Percentiles rank a stretch among this genome's conserved stretches.
Conservation (phyloP, 83 land plant genomes). For the Picea abies region DNA sequence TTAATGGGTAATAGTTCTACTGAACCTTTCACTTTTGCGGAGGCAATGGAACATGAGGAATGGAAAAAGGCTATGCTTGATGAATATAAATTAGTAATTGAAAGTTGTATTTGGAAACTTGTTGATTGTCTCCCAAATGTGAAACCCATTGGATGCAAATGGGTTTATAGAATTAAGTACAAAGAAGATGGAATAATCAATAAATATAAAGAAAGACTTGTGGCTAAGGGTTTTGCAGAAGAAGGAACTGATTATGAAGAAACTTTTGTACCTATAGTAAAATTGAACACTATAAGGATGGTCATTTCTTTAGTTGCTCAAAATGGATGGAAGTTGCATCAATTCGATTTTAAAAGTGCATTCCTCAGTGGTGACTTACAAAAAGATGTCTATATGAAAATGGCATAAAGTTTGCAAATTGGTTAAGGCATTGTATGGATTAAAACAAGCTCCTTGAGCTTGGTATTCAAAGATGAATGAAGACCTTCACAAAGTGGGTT, state of each 20-base stretch:
- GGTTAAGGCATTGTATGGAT: not conserved
- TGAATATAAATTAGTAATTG: no score
- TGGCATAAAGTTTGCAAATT: not conserved
- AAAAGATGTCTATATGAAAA: not conserved
- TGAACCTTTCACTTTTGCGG: no score
- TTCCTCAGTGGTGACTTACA: not conserved
- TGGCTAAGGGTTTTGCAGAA: not conserved
- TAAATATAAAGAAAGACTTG: not conserved
- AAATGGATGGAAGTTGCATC: not conserved
- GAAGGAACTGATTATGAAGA: not conserved
- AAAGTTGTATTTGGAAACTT: no score
- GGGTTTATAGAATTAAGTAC: not conserved
- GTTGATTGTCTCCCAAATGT: no score
- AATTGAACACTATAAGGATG: not conserved
- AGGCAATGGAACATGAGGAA: no score
- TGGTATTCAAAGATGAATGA: not conserved
- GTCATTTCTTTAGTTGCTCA: not conserved
- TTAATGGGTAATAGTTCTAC: no score
- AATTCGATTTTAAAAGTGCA: not conserved
- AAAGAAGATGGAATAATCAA: not conserved
- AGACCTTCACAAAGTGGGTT: not conserved
- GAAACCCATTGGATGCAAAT: not conserved
- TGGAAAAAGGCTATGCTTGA: no score
- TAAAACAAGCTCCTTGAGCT: not conserved
- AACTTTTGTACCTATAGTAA: not conserved